These are phyloP conservation scores for Sporothrix luriei DNA, from an alignment of 2,329 filamentous ascomycete genomes.

Conservation along the genomic window DNA sequence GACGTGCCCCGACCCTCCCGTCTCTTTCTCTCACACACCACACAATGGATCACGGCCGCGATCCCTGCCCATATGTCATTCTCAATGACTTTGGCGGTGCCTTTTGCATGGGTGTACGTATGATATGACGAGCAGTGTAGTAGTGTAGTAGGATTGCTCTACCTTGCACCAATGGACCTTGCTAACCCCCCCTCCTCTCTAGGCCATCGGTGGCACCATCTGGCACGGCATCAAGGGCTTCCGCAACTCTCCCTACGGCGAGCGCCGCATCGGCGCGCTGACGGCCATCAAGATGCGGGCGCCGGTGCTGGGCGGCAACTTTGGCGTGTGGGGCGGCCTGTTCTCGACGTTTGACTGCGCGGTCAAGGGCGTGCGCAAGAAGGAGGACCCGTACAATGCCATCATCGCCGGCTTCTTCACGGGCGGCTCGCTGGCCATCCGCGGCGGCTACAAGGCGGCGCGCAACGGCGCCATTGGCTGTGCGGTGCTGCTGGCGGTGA, in stretches of 20 bases:
- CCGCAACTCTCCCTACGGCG: constrained; percentile 85
- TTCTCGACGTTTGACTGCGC: constrained; percentile 97
- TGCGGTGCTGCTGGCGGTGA: constrained; percentile 89
- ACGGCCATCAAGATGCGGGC: constrained; percentile 97
- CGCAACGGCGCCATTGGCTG: constrained; percentile 96
- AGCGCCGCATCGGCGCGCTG: constrained; percentile 91
- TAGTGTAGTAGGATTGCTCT: no score
- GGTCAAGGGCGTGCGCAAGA: constrained; percentile 89
- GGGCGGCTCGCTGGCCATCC: constrained; percentile 84
- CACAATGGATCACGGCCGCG: constrained; percentile 88
- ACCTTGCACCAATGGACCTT: neutral
- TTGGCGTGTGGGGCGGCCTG: constrained; percentile 94
- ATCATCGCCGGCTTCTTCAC: constrained; percentile 98
- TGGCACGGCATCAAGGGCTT: constrained; percentile 98
- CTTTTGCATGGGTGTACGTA: constrained; percentile 39
- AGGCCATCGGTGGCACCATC: constrained; percentile 78
- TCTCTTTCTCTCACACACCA: neutral
- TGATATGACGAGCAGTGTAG: no score
- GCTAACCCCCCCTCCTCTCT: neutral
- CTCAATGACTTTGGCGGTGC: constrained; percentile 95
- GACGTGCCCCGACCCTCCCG: no score
- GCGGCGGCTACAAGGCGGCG: constrained; percentile 88
- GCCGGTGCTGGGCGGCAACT: constrained; percentile 95
- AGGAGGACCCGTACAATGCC: constrained; percentile 97
- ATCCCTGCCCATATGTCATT: constrained; percentile 95